Evolutionary conservation across 2,329 filamentous ascomycete genomes (phyloP).

Genomic region (Aspergillus proliferans): DNA sequence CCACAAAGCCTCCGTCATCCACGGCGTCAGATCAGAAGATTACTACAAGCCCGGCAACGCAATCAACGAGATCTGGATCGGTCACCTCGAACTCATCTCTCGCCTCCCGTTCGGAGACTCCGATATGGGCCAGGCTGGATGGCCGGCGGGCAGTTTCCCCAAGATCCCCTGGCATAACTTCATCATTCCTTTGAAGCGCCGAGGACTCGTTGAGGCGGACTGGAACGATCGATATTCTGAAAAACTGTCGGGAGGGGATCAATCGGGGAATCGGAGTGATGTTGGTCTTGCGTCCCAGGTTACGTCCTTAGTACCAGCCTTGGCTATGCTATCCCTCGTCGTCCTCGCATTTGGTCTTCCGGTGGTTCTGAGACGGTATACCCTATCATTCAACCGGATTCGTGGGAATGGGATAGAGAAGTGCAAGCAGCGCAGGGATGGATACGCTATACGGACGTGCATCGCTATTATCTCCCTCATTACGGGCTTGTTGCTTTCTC

Average conservation of each 20-base stretch:
- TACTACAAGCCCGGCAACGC: constrained; percentile 32
- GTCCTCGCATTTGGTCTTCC: not conserved
- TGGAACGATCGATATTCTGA: not conserved
- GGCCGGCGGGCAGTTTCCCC: constrained; percentile 26
- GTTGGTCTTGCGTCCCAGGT: not conserved
- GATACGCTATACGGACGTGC: not conserved
- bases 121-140: constrained; percentile 32
- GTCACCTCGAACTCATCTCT: constrained; percentile 31
- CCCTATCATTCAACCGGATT: not conserved
- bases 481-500: not conserved
- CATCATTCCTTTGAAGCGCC: constrained; percentile 29
- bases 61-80: constrained; percentile 34
- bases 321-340: not conserved
- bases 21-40: constrained; percentile 29
- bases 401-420: not conserved
- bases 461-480: constrained; percentile 1
- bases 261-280: not conserved
- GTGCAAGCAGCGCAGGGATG: not conserved
- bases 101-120: constrained; percentile 35
- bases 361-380: not conserved
- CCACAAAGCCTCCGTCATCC: constrained; percentile 28
- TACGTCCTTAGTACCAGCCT: not conserved
- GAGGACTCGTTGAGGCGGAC: not conserved
- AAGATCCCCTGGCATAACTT: constrained; percentile 38
- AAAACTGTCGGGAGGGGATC: too few species aligned